phyloP scores from a whole-genome alignment of 2,329 filamentous ascomycete species.

The Hymenoscyphus infarciens region DNA sequence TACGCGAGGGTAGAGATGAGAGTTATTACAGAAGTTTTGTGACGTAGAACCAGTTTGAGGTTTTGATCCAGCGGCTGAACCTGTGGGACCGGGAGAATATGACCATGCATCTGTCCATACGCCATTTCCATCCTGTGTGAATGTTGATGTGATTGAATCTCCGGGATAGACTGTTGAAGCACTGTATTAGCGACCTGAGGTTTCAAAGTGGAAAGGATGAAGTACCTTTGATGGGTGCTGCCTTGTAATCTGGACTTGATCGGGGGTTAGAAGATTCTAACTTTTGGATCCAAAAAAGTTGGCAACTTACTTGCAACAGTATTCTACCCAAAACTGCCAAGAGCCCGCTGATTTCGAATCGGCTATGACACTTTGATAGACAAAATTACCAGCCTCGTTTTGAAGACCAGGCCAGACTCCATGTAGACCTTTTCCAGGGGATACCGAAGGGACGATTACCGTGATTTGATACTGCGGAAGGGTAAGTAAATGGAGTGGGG shows the following conservation, averaged over 20 bases:
- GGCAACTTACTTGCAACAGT: constrained; percentile 24
- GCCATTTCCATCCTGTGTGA: constrained; percentile 17
- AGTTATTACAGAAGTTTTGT: constrained; percentile 18
- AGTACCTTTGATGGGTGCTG: constrained; percentile 17
- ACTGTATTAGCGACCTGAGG: background rate
- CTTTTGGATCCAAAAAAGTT: background rate
- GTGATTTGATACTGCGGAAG: constrained; percentile 20
- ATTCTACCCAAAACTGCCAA: constrained; percentile 26
- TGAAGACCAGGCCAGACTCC: constrained; percentile 22
- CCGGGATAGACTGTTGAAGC: constrained; percentile 22
- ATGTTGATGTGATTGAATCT: constrained; percentile 24
- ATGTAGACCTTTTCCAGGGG: constrained; percentile 17
- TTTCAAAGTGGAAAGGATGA: background rate
- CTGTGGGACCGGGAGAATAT: constrained; percentile 17
- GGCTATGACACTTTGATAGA: constrained; percentile 24
- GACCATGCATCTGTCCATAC: constrained; percentile 25
- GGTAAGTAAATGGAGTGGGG: background rate
- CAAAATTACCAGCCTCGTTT: constrained; percentile 18
- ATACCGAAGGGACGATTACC: constrained; percentile 22
- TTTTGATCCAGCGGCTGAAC: constrained; percentile 16
- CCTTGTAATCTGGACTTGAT: constrained; percentile 21
- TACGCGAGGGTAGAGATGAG: background rate
- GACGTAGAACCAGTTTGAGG: constrained; percentile 20
- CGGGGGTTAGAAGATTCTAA: constrained; percentile 4
- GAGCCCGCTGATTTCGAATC: constrained; percentile 22